Evolutionary conservation across 306 rosid species (phyloP).

Genomic region (Vigna unguiculata): DNA sequence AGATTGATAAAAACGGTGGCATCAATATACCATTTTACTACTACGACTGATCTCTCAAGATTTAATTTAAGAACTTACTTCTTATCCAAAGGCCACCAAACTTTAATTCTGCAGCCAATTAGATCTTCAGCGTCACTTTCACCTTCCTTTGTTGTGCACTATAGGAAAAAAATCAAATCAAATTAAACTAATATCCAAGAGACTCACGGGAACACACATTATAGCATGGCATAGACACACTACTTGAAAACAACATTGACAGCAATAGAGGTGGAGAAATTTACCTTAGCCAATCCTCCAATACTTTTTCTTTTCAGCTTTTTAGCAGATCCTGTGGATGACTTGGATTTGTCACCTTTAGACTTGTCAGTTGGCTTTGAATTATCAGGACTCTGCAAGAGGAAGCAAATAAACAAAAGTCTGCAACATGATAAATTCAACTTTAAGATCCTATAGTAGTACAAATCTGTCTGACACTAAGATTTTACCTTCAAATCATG

Average conservation of each 20-base stretch:
- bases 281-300: conserved; percentile 79
- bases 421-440: conserved; percentile 27
- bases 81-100: conserved; percentile 99
- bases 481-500: conserved; percentile 57
- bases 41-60: conserved; percentile 26
- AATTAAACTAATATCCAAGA: conserved; percentile 42
- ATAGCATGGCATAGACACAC: conserved; percentile 27
- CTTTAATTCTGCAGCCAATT: conserved; percentile 88
- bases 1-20: not conserved
- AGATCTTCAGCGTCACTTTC: conserved; percentile 77
- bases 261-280: conserved; percentile 39
- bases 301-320: conserved; percentile 77
- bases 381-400: conserved; percentile 64
- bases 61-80: conserved; percentile 55
- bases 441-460: conserved; percentile 24
- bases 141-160: conserved; percentile 74
- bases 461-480: conserved; percentile 36
- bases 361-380: conserved; percentile 54
- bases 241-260: conserved; percentile 32
- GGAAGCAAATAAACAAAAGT: conserved; percentile 42
- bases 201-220: conserved; percentile 24
- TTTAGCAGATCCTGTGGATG: conserved; percentile 59
- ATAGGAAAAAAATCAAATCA: conserved; percentile 36
- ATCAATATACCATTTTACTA: conserved; percentile 33
- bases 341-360: conserved; percentile 54